Evolutionary conservation across 208 protist species (phyloP), one percentile per base, ranked within the genome.

Genomic region (Plasmodiophora brassicae): DNA sequence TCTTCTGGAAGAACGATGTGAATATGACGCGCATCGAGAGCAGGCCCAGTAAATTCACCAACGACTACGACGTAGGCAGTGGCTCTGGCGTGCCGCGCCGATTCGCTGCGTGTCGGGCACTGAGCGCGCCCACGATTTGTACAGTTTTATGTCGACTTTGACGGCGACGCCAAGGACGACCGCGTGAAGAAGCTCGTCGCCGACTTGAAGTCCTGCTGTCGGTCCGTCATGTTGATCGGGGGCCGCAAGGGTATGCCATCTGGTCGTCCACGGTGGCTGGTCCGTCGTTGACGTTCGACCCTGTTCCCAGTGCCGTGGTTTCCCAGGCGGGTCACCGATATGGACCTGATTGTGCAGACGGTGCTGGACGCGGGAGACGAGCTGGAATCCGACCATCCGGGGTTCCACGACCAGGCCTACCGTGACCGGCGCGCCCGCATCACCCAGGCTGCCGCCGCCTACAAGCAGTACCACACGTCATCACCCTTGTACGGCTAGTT

Each of bases 321-420:
- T 91, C 93, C 95, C 22, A 92, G 92, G 38, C 88, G 88, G 46
- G 88, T 91, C 0, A 85, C 89, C n/a, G 94, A 97, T 84, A 90
- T 97, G 0, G 95, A 98, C 72, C 45, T 91, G 0, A 95, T 97
- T 72, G 93, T 94, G 1, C 92, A 96, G 88, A 93, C 89, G 65
- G 93, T 93, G 25, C 85, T 97, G n/a, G 95, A 96, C 35, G 92
- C 95, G 25, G 95, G 95, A 45, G 88, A 91, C 36, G 97, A 98
- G 53, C 94, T 97, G 0, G 87, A 94, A 41, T 91, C 94, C 71
- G 95, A 97, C 41, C 96, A 98, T 90, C 97, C 96, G 0, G 97
- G 96, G 85, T 98, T 98, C 88, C 92, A 95, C 84, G 97, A 98
- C 89, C 86, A 92, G 46, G 94, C 90, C n/a, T 98, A 98, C 92